Percentiles rank a stretch among this genome's conserved stretches.
Evolutionary conservation across 768 basidiomycete species (phyloP).

Genomic region (Xerocomellus chrysenteron): DNA sequence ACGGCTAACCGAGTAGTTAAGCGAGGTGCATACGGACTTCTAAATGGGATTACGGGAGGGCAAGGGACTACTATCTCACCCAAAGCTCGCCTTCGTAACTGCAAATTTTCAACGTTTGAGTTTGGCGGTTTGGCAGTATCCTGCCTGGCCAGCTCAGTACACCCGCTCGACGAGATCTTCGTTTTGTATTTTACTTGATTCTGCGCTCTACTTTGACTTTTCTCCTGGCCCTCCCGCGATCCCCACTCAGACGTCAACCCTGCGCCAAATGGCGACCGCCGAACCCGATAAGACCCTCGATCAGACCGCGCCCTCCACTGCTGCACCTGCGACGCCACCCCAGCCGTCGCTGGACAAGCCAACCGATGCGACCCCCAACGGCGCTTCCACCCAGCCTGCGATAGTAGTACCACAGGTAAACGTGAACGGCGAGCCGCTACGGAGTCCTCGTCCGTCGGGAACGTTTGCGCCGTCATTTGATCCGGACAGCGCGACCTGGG

Average conservation of each 20-base stretch:
- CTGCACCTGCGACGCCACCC: constrained; percentile 1
- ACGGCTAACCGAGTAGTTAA: constrained; percentile 12
- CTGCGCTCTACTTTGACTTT: not conserved
- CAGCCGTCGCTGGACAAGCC: constrained; percentile 7
- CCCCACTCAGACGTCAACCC: constrained; percentile 3
- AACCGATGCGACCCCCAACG: constrained; percentile 9
- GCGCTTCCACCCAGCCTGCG: constrained; percentile 8
- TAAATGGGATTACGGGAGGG: constrained; percentile 29
- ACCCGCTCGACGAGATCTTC: constrained; percentile 5
- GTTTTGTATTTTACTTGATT: constrained; percentile 24
- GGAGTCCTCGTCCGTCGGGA: constrained; percentile 33
- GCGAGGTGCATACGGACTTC: constrained; percentile 16
- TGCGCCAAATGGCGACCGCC: constrained; percentile 21
- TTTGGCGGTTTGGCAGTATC: constrained; percentile 13
- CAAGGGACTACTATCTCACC: constrained; percentile 16
- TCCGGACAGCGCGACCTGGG: constrained; percentile 62
- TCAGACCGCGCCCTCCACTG: constrained; percentile 14
- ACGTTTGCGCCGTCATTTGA: constrained; percentile 19
- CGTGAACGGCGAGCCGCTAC: constrained; percentile 34
- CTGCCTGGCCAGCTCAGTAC: constrained; percentile 13
- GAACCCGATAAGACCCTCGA: constrained; percentile 28
- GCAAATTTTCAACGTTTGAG: constrained; percentile 29
- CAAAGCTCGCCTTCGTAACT: constrained; percentile 18
- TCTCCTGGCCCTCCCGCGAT: constrained; percentile 10
- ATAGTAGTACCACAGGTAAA: constrained; percentile 36